Conservation (phyloP, 306 rosid species). For the Malus sieversii region DNA sequence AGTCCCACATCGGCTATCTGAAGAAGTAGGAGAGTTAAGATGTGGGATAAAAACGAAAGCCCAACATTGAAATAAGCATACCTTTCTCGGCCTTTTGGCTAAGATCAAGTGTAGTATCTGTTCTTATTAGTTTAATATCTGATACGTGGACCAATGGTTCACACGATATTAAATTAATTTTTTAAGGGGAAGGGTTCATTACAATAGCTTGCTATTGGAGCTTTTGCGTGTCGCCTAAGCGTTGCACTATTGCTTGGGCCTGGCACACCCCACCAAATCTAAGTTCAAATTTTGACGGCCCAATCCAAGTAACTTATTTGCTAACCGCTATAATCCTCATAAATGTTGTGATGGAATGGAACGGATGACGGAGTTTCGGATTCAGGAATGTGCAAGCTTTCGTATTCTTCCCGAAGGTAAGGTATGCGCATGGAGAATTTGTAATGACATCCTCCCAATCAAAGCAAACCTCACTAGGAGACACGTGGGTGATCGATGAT, state of each 20-base stretch:
- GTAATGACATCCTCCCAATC: too few relatives aligned
- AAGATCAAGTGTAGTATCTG: slow-evolving; percentile 6
- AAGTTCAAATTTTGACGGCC: not conserved
- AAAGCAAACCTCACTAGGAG: too few relatives aligned
- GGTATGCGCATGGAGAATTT: too few relatives aligned
- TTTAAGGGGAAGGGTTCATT: rapidly evolving
- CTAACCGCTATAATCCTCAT: rapidly evolving
- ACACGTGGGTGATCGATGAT: too few relatives aligned
- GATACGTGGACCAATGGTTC: not conserved
- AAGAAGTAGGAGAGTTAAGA: not conserved
- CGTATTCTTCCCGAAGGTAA: too few relatives aligned
- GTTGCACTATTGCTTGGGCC: not conserved
- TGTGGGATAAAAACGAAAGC: not conserved
- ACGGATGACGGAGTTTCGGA: too few relatives aligned
- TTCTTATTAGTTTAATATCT: slow-evolving; percentile 11
- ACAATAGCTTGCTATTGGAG: not conserved
- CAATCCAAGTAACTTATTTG: too few relatives aligned
- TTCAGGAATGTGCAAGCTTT: too few relatives aligned
- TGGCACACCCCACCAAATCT: not conserved
- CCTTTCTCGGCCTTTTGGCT: slow-evolving; percentile 4
- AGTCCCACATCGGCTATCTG: not conserved
- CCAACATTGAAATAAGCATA: rapidly evolving
- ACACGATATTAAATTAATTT: not conserved
- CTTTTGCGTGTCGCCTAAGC: not conserved
- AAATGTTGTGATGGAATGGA: too few relatives aligned